Base-by-base conservation (phyloP, 768 basidiomycete species). In the Cystobasidium tubakii region DNA sequence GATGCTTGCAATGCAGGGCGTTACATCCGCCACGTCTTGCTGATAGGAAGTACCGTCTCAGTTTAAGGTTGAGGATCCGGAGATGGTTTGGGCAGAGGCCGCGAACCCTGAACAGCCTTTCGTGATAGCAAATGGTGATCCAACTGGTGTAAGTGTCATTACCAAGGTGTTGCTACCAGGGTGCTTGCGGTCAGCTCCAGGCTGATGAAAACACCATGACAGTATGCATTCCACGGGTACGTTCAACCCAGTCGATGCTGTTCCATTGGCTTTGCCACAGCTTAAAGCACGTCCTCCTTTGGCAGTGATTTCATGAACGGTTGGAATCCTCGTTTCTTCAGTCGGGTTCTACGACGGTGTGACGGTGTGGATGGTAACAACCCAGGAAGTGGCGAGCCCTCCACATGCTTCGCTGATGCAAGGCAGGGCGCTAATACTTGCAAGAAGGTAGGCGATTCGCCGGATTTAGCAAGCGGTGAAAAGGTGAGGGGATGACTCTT, bases 51-150 rank as follows among this genome's bases (percentile, higher is more conserved):
- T n/a, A n/a, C n/a, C n/a, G n/a, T n/a, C n/a, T n/a, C 43, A 65
- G 36, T 65, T 42, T 23, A 65, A 27, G 15, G 29, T 3, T 23
- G 43, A 46, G 15, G 63, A 65, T 46, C 63, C 63, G 15, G 63
- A 27, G 15, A 27, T 65, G 63, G 4, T 1, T 3, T 65, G 63
- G 63, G 31, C 3, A 36, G 63, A 65, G 15, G 63, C 27, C 21
- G 39, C 39, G 43, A 46, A 65, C 23, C 29, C 36, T 3, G 2
- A 10, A 15, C 63, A 65, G 34, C 63, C 63, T 42, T 65, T 19
- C 36, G 63, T 65, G 10, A 6, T 65, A 13, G 4, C 63, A 23
- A 65, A 65, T 46, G 63, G 63, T 19, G 63, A 65, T 43, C 36
- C 63, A 19, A 65, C 63, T 9, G 63, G 63, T 2, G 63, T 65